phyloP scores from a whole-genome alignment of 768 basidiomycete species.

The Tylopilus rubrobrunneus region DNA sequence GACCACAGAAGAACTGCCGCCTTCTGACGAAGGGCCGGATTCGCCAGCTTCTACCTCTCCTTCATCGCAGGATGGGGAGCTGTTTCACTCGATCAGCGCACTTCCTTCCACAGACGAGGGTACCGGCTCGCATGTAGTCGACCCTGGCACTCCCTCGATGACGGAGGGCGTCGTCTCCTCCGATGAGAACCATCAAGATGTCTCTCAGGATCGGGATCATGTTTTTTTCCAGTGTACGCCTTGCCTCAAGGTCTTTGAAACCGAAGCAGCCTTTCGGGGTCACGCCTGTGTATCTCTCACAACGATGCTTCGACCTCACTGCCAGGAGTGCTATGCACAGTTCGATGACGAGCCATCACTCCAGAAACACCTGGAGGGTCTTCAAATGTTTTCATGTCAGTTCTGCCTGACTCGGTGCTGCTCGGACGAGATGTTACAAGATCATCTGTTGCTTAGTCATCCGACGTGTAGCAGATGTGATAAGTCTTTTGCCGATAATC shows the following conservation, averaged over 20 bases:
- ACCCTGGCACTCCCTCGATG: conserved; percentile 1
- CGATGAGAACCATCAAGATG: neutral
- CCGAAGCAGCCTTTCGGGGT: neutral
- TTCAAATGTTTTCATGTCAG: conserved; percentile 15
- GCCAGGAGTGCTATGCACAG: conserved; percentile 19
- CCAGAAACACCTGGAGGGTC: conserved; percentile 16
- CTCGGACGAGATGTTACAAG: conserved; percentile 23
- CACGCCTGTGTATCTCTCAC: conserved; percentile 16
- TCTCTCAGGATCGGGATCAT: neutral
- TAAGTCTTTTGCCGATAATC: conserved; percentile 16
- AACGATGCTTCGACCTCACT: conserved; percentile 15
- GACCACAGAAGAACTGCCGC: neutral
- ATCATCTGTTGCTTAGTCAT: conserved; percentile 21
- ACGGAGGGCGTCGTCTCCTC: neutral
- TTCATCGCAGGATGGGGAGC: conserved; percentile 12
- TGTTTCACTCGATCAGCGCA: conserved; percentile 2
- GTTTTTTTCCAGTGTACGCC: conserved; percentile 9
- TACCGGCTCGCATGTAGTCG: neutral
- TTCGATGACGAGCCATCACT: conserved; percentile 19
- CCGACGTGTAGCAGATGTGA: conserved; percentile 23
- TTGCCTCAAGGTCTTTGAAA: conserved; percentile 17
- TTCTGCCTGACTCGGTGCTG: conserved; percentile 20
- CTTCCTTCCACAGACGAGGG: neutral
- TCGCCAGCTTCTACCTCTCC: neutral
- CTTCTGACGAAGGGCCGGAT: neutral